phyloP scores from a whole-genome alignment of 2,329 filamentous ascomycete genomes.

The Mollisiaceae sp. region DNA sequence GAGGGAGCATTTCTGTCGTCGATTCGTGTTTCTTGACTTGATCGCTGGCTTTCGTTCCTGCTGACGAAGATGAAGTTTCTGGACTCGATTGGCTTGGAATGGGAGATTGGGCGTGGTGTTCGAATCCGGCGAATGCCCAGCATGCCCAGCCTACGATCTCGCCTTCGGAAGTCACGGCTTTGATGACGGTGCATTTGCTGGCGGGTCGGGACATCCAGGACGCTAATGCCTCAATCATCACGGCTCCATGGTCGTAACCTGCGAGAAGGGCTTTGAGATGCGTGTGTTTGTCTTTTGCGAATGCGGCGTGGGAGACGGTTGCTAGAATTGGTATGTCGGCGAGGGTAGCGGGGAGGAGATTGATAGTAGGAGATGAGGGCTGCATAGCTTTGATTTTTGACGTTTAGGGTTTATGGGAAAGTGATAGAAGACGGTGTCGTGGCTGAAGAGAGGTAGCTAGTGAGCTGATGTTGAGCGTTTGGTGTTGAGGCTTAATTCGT shows the following conservation, averaged over 20 bases:
- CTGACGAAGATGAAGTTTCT: background rate
- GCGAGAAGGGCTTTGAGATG: conserved; percentile 24
- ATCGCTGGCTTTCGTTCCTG: background rate
- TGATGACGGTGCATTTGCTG: conserved; percentile 7
- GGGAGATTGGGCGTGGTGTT: background rate
- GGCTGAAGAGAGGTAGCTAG: no score
- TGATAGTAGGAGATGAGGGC: background rate
- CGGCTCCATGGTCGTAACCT: conserved; percentile 16
- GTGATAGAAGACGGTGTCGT: background rate
- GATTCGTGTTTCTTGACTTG: background rate
- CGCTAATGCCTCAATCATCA: conserved; percentile 16
- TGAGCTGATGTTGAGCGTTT: no score
- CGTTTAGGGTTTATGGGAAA: background rate
- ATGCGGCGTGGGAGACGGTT: conserved; percentile 18
- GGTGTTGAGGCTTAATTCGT: no score
- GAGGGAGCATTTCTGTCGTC: background rate
- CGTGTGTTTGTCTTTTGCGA: conserved; percentile 23
- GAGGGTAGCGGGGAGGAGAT: background rate
- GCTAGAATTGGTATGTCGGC: conserved; percentile 15
- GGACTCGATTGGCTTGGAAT: background rate
- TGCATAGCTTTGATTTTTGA: no score
- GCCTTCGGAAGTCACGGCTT: conserved; percentile 3
- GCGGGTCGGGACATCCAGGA: conserved; percentile 12
- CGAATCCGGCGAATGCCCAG: conserved; percentile 19
- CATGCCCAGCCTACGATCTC: conserved; percentile 21